Evolutionary conservation across 2,329 filamentous ascomycete species (phyloP).

Genomic region (Cryphonectria parasitica): DNA sequence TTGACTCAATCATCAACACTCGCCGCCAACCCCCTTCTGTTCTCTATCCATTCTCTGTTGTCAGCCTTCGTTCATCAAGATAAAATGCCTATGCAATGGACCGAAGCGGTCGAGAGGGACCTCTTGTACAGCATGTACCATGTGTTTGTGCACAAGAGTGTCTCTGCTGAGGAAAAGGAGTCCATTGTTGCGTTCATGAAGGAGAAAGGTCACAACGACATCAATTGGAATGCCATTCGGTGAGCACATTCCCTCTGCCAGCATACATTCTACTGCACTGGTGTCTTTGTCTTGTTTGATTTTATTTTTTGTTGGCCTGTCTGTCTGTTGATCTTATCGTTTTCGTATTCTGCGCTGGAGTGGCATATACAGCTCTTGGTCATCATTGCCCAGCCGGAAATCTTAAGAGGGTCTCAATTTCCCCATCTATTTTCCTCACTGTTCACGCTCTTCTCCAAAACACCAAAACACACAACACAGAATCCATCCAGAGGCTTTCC

Average conservation of each 20-base stretch:
- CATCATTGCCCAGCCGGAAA: background rate
- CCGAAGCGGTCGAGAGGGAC: background rate
- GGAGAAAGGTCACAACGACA: background rate
- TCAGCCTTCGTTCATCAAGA: background rate
- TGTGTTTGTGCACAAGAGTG: background rate
- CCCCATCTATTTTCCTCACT: background rate
- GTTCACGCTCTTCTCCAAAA: background rate
- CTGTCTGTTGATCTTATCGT: background rate
- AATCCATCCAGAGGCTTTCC: background rate
- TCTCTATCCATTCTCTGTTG: background rate
- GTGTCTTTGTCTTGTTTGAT: background rate
- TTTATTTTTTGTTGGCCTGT: background rate
- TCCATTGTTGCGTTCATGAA: background rate
- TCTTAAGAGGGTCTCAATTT: background rate
- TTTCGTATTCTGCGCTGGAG: background rate
- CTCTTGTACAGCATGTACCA: background rate
- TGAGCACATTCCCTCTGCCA: background rate
- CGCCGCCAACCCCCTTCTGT: background rate
- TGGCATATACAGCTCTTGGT: background rate
- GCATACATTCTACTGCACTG: background rate
- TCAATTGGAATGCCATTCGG: constrained; percentile 2
- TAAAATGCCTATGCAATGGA: background rate
- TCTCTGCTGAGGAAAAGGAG: background rate
- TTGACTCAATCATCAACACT: background rate
- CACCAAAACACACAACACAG: background rate